Base-by-base conservation (phyloP, 2,329 filamentous ascomycete species). In the Fusarium sp. region DNA sequence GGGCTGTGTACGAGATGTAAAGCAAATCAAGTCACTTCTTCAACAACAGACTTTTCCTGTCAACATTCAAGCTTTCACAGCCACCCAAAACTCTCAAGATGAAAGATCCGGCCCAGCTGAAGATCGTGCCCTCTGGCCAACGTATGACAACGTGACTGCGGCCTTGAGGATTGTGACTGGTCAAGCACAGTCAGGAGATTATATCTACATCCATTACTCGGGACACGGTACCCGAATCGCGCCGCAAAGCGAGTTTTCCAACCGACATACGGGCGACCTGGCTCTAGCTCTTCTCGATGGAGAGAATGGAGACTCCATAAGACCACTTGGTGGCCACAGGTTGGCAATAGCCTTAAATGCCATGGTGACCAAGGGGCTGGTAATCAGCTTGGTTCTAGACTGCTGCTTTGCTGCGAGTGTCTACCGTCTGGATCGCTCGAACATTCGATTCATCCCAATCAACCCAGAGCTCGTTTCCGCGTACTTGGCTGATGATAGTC, bases 361-460 rank as follows among this genome's bases (percentile, higher is more conserved):
- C 9, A 69, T 72, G 66, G 63, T 69, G 5, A 3, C 11, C 0
- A 60, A 56, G 18, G 63, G 59, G 0, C 41, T 72, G 5, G 6
- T 55, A 12, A 59, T 71, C 3, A 71, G 68, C 3, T 6, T 72
- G 1, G 66, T 67, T 3, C 66, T 72, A 1, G 69, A 71, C 12
- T 72, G 68, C 2, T 72, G 68, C 38, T 72, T 71, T 21, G 59
- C 68, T 3, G 66, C 56, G 11, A 66, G 58, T 16, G 47, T 68
- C 0, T 63, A 56, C 13, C 69, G 60, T 2, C 11, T 48, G 3
- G 42, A 37, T 33, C 21, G 53, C 12, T 15, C 35, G 0, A 28
- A 37, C 4, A 24, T 49, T 18, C 42, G 57, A 6, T 61, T 42
- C 33, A 7, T 41, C 7, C 35, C 20, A n/a, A 16, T 48, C 8